Conservation (phyloP, 768 basidiomycete species). For the Suillus lakei region DNA sequence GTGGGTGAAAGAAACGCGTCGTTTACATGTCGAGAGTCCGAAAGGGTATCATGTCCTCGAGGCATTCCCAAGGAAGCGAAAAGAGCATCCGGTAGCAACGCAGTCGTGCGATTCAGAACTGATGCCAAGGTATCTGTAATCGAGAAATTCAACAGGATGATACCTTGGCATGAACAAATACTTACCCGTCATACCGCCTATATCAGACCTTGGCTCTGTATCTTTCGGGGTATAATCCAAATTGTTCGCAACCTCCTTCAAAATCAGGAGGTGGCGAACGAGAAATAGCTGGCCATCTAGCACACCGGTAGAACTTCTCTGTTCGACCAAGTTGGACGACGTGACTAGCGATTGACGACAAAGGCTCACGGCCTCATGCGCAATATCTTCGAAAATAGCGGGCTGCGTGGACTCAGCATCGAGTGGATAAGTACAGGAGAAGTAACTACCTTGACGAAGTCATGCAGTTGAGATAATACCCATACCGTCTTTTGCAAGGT, state of each 20-base stretch:
- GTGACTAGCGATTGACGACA: slow-evolving; percentile 82
- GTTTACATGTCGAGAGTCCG: slow-evolving; percentile 74
- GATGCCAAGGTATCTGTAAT: slow-evolving; percentile 34
- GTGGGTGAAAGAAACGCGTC: neutral
- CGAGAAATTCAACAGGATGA: neutral
- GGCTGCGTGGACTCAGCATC: slow-evolving; percentile 53
- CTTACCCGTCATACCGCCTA: slow-evolving; percentile 64
- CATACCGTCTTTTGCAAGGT: slow-evolving; percentile 87
- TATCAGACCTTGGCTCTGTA: slow-evolving; percentile 45
- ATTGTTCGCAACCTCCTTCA: slow-evolving; percentile 88
- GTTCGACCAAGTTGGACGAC: slow-evolving; percentile 69
- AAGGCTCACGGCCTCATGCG: slow-evolving; percentile 86
- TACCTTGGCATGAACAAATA: slow-evolving; percentile 7
- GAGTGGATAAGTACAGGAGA: neutral
- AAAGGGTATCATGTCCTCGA: slow-evolving; percentile 61
- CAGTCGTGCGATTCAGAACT: slow-evolving; percentile 37
- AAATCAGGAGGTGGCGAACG: slow-evolving; percentile 84
- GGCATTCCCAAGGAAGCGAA: slow-evolving; percentile 75
- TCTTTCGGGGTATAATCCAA: slow-evolving; percentile 65
- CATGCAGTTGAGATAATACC: slow-evolving; percentile 88
- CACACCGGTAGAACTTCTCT: slow-evolving; percentile 46
- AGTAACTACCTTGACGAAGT: slow-evolving; percentile 83
- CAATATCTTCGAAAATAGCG: slow-evolving; percentile 96
- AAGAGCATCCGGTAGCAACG: slow-evolving; percentile 65
- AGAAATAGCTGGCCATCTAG: slow-evolving; percentile 87